These are phyloP conservation scores for Zygosaccharomyces sapae DNA, from an alignment of 1,139 yeast species.

Conservation along the genomic window DNA sequence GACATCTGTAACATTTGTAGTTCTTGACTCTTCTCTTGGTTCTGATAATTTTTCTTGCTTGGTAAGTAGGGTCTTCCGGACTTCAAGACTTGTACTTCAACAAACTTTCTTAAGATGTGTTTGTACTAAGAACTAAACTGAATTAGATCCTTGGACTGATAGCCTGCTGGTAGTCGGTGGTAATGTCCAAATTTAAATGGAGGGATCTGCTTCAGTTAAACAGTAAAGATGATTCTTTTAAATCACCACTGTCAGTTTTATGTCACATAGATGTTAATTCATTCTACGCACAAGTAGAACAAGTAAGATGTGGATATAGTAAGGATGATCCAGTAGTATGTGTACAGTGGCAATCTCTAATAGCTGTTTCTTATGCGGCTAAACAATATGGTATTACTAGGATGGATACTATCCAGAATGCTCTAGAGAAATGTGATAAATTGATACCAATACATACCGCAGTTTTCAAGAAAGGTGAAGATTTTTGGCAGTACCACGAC, in stretches of 20 bases:
- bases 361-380: slow-evolving; percentile 90
- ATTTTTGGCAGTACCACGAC: slow-evolving; percentile 70
- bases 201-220: slow-evolving; percentile 48
- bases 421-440: slow-evolving; percentile 68
- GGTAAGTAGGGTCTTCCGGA: not conserved
- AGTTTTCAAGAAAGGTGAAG: slow-evolving; percentile 82
- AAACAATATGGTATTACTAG: slow-evolving; percentile 75
- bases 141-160: not conserved
- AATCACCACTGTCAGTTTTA: slow-evolving; percentile 72
- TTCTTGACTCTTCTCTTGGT: not conserved
- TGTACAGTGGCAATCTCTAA: slow-evolving; percentile 85
- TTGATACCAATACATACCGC: slow-evolving; percentile 87
- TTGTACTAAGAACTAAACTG: not conserved
- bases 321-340: slow-evolving; percentile 83
- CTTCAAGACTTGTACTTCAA: not conserved
- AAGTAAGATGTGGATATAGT: slow-evolving; percentile 60
- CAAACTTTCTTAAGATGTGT: not conserved
- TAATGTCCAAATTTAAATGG: slow-evolving; percentile 43
- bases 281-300: slow-evolving; percentile 93
- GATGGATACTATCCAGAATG: slow-evolving; percentile 67
- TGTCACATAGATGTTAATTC: slow-evolving; percentile 91
- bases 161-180: not conserved
- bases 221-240: slow-evolving; percentile 44
- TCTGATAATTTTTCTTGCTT: not conserved
- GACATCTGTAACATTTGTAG: slow-evolving; percentile 33